A percentile compares a stretch with the other conserved stretches of the same genome.
phyloP scores from a whole-genome alignment of 768 basidiomycete genomes.

The Russula abietina region DNA sequence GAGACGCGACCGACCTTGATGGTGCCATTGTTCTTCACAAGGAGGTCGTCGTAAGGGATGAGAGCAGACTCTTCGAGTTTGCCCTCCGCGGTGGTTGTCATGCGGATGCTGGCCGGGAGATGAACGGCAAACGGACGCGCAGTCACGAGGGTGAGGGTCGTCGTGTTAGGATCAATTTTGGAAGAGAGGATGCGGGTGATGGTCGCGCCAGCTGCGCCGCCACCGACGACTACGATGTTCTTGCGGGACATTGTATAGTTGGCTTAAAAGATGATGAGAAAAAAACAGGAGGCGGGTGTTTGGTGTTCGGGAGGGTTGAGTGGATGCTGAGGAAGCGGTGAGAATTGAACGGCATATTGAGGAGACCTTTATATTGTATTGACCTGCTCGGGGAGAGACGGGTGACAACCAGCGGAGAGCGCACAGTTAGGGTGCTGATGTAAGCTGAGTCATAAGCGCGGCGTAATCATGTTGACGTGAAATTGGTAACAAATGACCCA shows the following conservation, averaged over 20 bases:
- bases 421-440: neutral
- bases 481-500: neutral
- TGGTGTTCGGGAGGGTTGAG: neutral
- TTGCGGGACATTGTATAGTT: constrained; percentile 18
- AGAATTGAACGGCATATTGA: neutral
- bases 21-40: constrained; percentile 16
- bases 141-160: constrained; percentile 51
- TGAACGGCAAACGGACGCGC: constrained; percentile 45
- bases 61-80: constrained; percentile 29
- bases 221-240: constrained; percentile 49
- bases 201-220: constrained; percentile 47
- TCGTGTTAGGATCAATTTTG: constrained; percentile 42
- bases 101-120: constrained; percentile 48
- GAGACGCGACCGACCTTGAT: constrained; percentile 21
- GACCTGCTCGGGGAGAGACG: neutral
- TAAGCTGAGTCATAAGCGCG: neutral
- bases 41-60: constrained; percentile 20
- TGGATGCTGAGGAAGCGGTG: neutral
- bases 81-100: constrained; percentile 43
- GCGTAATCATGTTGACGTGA: neutral
- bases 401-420: neutral
- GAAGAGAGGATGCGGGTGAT: constrained; percentile 44
- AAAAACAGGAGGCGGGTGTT: neutral
- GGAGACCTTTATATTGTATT: constrained; percentile 6
- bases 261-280: neutral